Evolutionary conservation across 2,329 filamentous ascomycete genomes (phyloP), one percentile per base, ranked within the genome.

Genomic region (Coniella lustricola): DNA sequence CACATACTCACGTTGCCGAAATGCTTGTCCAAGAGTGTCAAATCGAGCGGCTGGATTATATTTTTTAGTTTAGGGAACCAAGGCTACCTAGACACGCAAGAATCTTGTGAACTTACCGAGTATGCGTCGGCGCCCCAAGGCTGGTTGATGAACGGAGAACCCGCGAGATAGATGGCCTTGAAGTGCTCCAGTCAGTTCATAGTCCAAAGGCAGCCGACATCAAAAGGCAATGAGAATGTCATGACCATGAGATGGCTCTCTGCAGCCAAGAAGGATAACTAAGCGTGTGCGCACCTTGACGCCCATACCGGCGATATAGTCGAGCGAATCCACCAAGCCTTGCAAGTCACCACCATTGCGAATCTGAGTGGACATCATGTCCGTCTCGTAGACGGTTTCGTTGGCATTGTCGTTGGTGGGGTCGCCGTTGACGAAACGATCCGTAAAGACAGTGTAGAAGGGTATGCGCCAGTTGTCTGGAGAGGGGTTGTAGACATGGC

Each of bases 51-150:
- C 60, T 64, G 39, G 22, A 12, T 14, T 17, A 37, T 43, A 5
- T n/a, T 14, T 29, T 44, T 53, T 40, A 53, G 51, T 16, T 10
- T 4, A 21, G 25, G 29, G 31, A n/a, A 39, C 3, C 7, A 4
- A 36, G 29, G n/a, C n/a, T n/a, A n/a, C n/a, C n/a, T n/a, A 10
- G 25, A 5, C 16, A 33, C 3, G 10, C 33, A 17, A 17, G 25
- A 8, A 8, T 29, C 43, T 13, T 7, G 41, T 18, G 40, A 79
- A 59, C 60, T 29, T 56, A 65, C 63, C 48, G 63, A 65, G 61
- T 82, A 85, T 8, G 73, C 73, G 59, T 85, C 81, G 12, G 75
- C 68, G 13, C 73, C 74, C 81, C 81, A 85, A 7, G 81, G 81
- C 55, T 73, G 66, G 58, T 85, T 85, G 62, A 84, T 75, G 56